Conservation (phyloP, 805 yeast genomes). For the Dipodascopsis uninucleata region DNA sequence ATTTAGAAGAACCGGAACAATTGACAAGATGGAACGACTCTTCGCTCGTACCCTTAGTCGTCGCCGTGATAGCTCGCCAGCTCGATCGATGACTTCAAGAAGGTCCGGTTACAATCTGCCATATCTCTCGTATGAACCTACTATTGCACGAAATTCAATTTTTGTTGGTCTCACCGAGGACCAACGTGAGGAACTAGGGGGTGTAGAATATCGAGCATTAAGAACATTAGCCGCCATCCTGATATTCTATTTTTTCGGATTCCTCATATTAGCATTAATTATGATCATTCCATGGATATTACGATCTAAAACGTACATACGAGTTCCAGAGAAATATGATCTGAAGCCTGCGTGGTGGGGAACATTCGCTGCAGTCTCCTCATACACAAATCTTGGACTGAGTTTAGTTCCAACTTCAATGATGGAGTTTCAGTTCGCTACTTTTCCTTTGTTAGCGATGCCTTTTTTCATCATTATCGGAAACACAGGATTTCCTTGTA, state of each 20-base stretch:
- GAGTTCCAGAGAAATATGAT: conserved; percentile 51
- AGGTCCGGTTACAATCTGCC: conserved; percentile 48
- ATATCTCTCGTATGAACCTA: conserved; percentile 86
- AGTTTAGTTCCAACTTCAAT: conserved; percentile 81
- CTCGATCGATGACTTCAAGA: conserved; percentile 16
- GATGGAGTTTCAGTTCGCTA: conserved; percentile 58
- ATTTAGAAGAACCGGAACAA: conserved; percentile 12
- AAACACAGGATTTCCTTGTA: conserved; percentile 89
- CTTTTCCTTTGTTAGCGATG: conserved; percentile 60
- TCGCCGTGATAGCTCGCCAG: conserved; percentile 16
- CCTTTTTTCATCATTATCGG: conserved; percentile 81
- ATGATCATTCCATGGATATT: conserved; percentile 50
- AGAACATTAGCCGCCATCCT: conserved; percentile 69
- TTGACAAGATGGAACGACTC: conserved; percentile 19
- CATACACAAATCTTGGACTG: conserved; percentile 82
- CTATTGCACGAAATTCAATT: conserved; percentile 88
- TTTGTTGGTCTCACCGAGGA: conserved; percentile 75
- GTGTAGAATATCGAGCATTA: conserved; percentile 91
- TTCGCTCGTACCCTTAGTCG: conserved; percentile 19
- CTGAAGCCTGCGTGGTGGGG: conserved; percentile 90
- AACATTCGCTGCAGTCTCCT: conserved; percentile 71
- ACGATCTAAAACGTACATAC: conserved; percentile 42
- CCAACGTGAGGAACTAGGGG: conserved; percentile 93
- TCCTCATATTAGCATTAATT: conserved; percentile 61
- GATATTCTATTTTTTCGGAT: conserved; percentile 66